Percentiles rank a stretch among this genome's conserved stretches.
Conservation (phyloP, 352 stramenopile species). For the Blastocystis sp. region DNA sequence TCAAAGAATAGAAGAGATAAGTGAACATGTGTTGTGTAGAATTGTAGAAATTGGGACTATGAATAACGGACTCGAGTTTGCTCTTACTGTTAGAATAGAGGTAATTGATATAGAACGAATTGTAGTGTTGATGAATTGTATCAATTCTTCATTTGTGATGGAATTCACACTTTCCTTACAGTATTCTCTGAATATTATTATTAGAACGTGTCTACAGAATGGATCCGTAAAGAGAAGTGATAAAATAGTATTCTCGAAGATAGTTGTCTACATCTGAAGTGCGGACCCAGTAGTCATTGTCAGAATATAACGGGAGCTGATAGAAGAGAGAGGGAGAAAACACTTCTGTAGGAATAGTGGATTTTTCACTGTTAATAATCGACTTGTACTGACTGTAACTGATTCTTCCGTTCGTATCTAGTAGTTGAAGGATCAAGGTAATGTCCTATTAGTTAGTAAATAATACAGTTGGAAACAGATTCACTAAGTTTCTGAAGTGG, state of each 20-base stretch:
- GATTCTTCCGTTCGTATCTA: constrained; percentile 8
- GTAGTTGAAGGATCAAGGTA: neutral
- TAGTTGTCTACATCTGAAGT: neutral
- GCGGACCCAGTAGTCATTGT: neutral
- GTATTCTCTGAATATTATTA: neutral
- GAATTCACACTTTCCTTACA: neutral
- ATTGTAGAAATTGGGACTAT: constrained; percentile 44
- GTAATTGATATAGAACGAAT: neutral
- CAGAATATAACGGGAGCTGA: constrained; percentile 1
- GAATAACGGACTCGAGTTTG: neutral
- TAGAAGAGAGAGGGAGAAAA: neutral
- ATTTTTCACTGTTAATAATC: neutral
- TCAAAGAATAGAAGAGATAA: constrained; percentile 19
- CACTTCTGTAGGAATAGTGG: neutral
- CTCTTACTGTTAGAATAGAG: neutral
- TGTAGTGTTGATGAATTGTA: neutral
- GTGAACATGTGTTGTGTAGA: constrained; percentile 3
- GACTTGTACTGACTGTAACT: neutral
- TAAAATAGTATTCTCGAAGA: constrained; percentile 18
- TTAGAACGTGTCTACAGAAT: neutral
- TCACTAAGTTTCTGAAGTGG: neutral
- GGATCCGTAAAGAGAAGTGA: neutral
- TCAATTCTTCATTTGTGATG: neutral
- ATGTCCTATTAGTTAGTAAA: neutral
- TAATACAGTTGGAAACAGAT: neutral